A percentile compares a stretch with the other conserved stretches of the same genome.
phyloP scores from a whole-genome alignment of 495 filamentous ascomycete species.

The Penicillium alfredii region DNA sequence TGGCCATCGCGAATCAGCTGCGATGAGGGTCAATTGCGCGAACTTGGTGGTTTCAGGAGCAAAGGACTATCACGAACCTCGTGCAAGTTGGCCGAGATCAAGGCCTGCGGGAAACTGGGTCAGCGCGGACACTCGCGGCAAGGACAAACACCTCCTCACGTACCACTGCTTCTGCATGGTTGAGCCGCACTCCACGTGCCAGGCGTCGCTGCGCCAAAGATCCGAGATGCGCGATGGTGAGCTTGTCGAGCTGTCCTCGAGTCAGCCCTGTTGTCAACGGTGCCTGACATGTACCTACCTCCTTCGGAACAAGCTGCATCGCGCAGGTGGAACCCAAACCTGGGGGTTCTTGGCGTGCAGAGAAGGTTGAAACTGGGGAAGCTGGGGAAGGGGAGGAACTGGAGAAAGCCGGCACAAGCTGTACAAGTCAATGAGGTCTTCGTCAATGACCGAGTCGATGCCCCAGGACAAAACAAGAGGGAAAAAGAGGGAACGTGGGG shows the following conservation, averaged over 20 bases:
- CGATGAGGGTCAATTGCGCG: conserved; percentile 2
- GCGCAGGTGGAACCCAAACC: conserved; percentile 22
- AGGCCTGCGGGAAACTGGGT: conserved; percentile 58
- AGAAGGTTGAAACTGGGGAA: not conserved
- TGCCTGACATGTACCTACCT: conserved; percentile 50
- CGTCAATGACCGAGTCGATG: too few relatives aligned
- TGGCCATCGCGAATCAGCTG: conserved; percentile 93
- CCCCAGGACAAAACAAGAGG: too few relatives aligned
- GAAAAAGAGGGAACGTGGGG: conserved; percentile 14
- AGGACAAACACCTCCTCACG: conserved; percentile 19
- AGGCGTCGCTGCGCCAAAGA: conserved; percentile 83
- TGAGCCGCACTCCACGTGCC: conserved; percentile 81
- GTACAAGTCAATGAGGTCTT: too few relatives aligned
- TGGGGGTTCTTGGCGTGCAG: conserved; percentile 18
- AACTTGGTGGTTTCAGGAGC: conserved; percentile 1
- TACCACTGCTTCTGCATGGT: conserved; percentile 87
- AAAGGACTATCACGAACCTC: conserved; percentile 51
- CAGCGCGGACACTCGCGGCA: not conserved
- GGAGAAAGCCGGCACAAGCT: too few relatives aligned
- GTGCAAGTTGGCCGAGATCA: conserved; percentile 87
- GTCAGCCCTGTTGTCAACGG: conserved; percentile 1
- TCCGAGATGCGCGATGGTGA: conserved; percentile 85
- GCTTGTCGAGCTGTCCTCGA: conserved; percentile 78
- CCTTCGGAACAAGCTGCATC: conserved; percentile 85
- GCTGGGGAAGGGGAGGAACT: not conserved